Conservation (phyloP, 495 filamentous ascomycete species). For the Penicillium coprophilum region DNA sequence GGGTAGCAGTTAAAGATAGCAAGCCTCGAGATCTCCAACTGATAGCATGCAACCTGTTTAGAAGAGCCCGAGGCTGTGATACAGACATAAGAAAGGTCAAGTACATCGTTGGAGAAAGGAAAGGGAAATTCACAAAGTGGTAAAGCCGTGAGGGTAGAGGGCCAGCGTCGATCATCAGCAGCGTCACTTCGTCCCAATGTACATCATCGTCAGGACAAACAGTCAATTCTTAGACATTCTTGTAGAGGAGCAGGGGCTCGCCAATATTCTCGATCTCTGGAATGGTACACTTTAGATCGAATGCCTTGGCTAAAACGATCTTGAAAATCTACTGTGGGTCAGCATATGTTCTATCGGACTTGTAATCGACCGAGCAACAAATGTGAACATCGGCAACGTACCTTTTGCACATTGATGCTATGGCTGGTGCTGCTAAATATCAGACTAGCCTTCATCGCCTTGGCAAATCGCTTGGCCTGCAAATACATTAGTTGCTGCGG, state of each 20-base stretch:
- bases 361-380: background rate
- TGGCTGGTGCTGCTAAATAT: constrained; percentile 99
- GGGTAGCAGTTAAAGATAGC: constrained; percentile 10
- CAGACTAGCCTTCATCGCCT: constrained; percentile 94
- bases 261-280: constrained; percentile 97
- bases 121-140: constrained; percentile 23
- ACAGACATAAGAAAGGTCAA: constrained; percentile 21
- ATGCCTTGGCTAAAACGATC: constrained; percentile 96
- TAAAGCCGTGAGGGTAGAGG: constrained; percentile 24
- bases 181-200: constrained; percentile 44
- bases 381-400: constrained; percentile 32
- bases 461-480: constrained; percentile 91
- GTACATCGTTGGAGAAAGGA: constrained; percentile 26
- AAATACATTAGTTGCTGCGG: constrained; percentile 7
- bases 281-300: constrained; percentile 98
- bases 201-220: constrained; percentile 37
- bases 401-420: constrained; percentile 99
- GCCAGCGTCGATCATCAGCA: constrained; percentile 38
- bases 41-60: background rate
- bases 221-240: constrained; percentile 56
- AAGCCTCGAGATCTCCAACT: constrained; percentile 6
- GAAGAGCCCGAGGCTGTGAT: constrained; percentile 2
- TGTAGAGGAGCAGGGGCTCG: constrained; percentile 93
- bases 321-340: constrained; percentile 82
- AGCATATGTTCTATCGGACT: constrained; percentile 12